Evolutionary conservation across 768 basidiomycete species (phyloP), one percentile per base, ranked within the genome.

Genomic region (Leccinum longicurvipes): DNA sequence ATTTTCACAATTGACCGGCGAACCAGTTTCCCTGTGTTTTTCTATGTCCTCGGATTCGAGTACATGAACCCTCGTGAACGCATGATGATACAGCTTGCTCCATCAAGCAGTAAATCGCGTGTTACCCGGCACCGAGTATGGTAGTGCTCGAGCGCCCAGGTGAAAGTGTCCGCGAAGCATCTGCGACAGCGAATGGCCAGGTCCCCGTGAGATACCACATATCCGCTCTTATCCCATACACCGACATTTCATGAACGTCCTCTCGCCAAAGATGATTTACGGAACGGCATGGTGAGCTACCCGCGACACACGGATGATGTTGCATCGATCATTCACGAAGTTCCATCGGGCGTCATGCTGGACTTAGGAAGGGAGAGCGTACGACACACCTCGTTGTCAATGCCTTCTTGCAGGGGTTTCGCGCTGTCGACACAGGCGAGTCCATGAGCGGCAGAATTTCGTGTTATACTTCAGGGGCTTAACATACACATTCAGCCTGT

Each of bases 351-450:
- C 39, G 48, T 21, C 55, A 48, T 45, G 41, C 39, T 28, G 51
- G 52, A 48, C 44, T 21, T 61, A 91, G 89, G 91, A 93, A 93
- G 75, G 85, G 85, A 63, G 86, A 87, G 53, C 70, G 77, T 23
- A 93, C 92, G 1, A 73, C 83, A 0, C 71, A 76, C 4, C 79
- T 92, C 3, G 90, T 93, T 19, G 72, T 86, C 49, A 78, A 76
- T 53, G 92, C 92, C 10, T 82, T 93, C 53, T 71, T 86, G 36
- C 79, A 82, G 59, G 91, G 92, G 6, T 93, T 93, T 67, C 74
- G 85, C 46, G 90, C 87, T 4, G 83, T 93, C 27, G 92, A 94
- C 63, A 92, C 89, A n/a, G 90, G 89, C 79, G 69, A 58, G 76
- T 70, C 67, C n/a, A 54, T 32, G 44, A 49, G 49, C 15, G 51